A percentile compares a stretch with the other conserved stretches of the same genome.
Evolutionary conservation across 2,329 filamentous ascomycete genomes (phyloP).

Genomic region (Colletotrichum scovillei): DNA sequence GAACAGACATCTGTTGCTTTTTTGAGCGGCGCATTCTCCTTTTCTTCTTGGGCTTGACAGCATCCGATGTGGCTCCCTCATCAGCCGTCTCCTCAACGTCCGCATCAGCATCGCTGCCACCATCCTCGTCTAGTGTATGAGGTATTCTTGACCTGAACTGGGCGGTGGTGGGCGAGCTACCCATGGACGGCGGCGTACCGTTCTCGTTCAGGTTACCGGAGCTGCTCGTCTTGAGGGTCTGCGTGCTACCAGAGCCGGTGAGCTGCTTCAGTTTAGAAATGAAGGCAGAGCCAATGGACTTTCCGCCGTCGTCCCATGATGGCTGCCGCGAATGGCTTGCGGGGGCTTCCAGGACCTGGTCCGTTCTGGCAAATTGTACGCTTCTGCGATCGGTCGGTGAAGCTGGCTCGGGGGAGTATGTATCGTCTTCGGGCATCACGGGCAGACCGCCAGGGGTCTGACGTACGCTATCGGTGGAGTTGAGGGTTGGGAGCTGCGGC

Average conservation of each 20-base stretch:
- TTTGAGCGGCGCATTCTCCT: conserved; percentile 61
- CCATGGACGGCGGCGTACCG: conserved; percentile 50
- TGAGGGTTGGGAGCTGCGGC: conserved; percentile 20
- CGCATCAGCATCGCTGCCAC: conserved; percentile 76
- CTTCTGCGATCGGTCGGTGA: conserved; percentile 65
- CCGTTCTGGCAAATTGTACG: conserved; percentile 78
- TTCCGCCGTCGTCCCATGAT: conserved; percentile 74
- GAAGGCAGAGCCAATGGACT: conserved; percentile 72
- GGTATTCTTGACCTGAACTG: conserved; percentile 62
- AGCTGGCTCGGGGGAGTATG: conserved; percentile 40
- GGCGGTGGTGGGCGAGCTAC: conserved; percentile 60
- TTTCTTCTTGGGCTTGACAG: conserved; percentile 69
- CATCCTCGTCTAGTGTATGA: conserved; percentile 63
- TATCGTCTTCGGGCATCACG: conserved; percentile 36
- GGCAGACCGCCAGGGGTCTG: conserved; percentile 20
- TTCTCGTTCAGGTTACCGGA: conserved; percentile 46
- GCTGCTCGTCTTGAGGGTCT: conserved; percentile 56
- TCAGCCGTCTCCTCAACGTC: conserved; percentile 90
- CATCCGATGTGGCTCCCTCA: conserved; percentile 67
- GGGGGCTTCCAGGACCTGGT: conserved; percentile 60
- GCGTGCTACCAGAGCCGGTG: conserved; percentile 63
- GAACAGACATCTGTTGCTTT: conserved; percentile 65
- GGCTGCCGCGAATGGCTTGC: conserved; percentile 68
- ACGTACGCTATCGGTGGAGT: conserved; percentile 33
- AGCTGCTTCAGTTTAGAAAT: conserved; percentile 85